These are phyloP conservation scores for Cercospora sp. DNA, from an alignment of 2,329 filamentous ascomycete genomes.

Conservation along the genomic window DNA sequence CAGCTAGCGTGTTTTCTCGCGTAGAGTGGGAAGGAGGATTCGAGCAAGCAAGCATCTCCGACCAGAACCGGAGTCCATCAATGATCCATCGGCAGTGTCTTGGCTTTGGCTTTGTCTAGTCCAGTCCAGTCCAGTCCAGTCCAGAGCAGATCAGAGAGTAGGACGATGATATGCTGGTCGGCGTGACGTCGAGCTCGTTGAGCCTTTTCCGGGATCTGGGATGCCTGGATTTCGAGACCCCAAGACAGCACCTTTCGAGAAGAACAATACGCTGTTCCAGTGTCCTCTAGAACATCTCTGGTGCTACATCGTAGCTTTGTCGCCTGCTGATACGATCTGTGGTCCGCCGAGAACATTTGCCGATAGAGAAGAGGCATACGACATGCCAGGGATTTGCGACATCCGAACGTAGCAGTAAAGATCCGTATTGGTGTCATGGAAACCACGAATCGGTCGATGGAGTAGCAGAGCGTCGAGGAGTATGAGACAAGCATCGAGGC, in stretches of 20 bases:
- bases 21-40: not conserved
- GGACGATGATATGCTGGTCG: not conserved
- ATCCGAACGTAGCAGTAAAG: not conserved
- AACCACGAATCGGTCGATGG: not conserved
- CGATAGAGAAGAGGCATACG: not conserved
- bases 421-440: not conserved
- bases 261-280: not conserved
- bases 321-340: not conserved
- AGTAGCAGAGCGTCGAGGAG: not conserved
- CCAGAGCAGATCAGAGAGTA: not conserved
- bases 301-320: not conserved
- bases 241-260: not conserved
- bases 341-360: not conserved
- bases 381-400: not conserved
- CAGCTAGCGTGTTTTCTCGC: slow-evolving; percentile 1
- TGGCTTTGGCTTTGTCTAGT: no score
- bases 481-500: not conserved
- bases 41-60: slow-evolving; percentile 9
- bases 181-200: not conserved
- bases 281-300: not conserved
- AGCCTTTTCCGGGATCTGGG: not conserved
- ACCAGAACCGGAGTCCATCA: not conserved
- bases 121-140: not conserved
- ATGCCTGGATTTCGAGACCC: not conserved
- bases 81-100: not conserved